Evolutionary conservation across 148 eudicot genomes (phyloP).

Genomic region (Persicaria maculosa): DNA sequence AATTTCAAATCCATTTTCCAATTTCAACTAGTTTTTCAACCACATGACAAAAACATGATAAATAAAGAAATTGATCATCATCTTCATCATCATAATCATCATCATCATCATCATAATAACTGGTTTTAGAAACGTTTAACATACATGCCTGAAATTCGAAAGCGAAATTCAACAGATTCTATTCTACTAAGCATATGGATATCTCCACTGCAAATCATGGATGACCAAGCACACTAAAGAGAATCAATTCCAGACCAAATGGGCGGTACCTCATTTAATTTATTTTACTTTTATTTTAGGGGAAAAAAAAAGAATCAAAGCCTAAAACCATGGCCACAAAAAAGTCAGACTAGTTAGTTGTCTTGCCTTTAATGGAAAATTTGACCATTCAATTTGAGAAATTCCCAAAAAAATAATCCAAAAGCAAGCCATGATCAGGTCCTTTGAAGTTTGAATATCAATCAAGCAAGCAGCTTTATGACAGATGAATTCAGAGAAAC

Average conservation of each 20-base stretch:
- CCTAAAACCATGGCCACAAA: not conserved
- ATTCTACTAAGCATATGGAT: slow-evolving; percentile 8
- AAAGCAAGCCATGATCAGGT: not conserved
- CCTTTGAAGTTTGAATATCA: not conserved
- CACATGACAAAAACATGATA: too few species aligned
- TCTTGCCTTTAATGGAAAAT: not conserved
- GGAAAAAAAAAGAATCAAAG: not conserved
- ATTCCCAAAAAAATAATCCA: too few species aligned
- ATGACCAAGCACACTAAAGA: slow-evolving; percentile 5
- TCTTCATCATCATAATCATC: too few species aligned
- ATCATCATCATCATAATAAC: not conserved
- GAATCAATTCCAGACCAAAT: slow-evolving; percentile 7
- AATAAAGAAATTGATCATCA: too few species aligned
- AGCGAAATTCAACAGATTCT: not conserved
- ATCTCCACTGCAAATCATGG: not conserved
- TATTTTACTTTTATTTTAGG: too few species aligned
- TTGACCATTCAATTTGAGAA: not conserved
- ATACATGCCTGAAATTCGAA: not conserved
- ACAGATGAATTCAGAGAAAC: not conserved
- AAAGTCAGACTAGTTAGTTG: too few species aligned
- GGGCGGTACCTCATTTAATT: not conserved
- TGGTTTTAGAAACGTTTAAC: slow-evolving; percentile 7
- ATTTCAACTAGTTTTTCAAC: too few species aligned
- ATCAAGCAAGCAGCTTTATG: not conserved
- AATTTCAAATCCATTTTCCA: too few species aligned